phyloP scores from a whole-genome alignment of 345 rosid genomes.

The Hibiscus syriacus region DNA sequence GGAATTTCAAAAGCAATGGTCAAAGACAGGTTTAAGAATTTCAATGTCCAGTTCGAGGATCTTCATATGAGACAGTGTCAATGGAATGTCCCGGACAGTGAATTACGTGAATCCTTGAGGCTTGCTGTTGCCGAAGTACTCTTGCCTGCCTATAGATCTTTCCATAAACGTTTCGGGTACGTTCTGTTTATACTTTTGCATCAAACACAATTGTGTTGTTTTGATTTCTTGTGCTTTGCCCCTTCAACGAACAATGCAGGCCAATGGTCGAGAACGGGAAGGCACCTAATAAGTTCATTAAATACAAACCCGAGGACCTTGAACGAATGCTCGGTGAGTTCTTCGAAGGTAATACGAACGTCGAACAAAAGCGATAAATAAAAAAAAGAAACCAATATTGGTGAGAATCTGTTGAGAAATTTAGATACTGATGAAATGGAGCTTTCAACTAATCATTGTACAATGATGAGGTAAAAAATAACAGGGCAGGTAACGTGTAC shows the following conservation, averaged over 20 bases:
- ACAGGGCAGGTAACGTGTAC: background rate
- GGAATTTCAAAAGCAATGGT: conserved; percentile 63
- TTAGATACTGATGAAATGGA: background rate
- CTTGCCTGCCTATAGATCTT: conserved; percentile 92
- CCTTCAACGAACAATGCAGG: conserved; percentile 23
- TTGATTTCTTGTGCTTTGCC: background rate
- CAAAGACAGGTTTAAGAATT: conserved; percentile 89
- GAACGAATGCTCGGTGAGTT: conserved; percentile 89
- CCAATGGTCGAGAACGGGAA: conserved; percentile 84
- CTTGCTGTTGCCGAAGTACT: conserved; percentile 97
- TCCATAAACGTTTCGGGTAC: conserved; percentile 78
- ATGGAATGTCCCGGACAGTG: conserved; percentile 97
- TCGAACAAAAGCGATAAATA: conserved; percentile 64
- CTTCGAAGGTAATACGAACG: conserved; percentile 87
- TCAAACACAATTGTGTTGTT: background rate
- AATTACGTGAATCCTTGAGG: conserved; percentile 79
- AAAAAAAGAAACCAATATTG: background rate
- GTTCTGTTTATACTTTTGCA: conserved; percentile 8
- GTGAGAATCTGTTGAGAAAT: background rate
- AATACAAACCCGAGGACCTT: conserved; percentile 65
- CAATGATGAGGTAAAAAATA: conserved; percentile 9
- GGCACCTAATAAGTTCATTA: conserved; percentile 76
- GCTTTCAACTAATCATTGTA: background rate
- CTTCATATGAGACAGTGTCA: conserved; percentile 89
- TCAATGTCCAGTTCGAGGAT: conserved; percentile 84